Evolutionary conservation across 208 protist species (phyloP).

Genomic region (Leishmania martiniquensis): DNA sequence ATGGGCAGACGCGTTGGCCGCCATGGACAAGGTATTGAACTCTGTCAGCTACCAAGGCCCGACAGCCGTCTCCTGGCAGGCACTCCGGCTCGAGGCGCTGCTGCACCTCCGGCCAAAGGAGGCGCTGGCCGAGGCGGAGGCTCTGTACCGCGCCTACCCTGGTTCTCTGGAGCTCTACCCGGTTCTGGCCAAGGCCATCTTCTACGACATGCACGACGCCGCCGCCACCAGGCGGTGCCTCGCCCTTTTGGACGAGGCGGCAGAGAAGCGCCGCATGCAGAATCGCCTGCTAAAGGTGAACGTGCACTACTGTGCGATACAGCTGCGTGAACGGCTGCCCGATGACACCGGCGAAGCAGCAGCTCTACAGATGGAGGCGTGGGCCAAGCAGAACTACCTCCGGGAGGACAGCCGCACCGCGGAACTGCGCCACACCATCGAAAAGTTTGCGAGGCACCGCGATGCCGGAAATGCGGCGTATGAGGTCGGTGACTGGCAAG

Average conservation of each 20-base stretch:
- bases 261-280: constrained; percentile 31
- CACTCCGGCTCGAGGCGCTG: constrained; percentile 53
- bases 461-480: constrained; percentile 81
- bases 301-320: constrained; percentile 28
- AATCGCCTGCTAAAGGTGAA: constrained; percentile 36
- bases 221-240: constrained; percentile 44
- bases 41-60: constrained; percentile 32
- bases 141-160: constrained; percentile 37
- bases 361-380: constrained; percentile 33
- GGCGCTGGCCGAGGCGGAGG: constrained; percentile 43
- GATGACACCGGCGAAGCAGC: constrained; percentile 1
- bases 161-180: constrained; percentile 54
- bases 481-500: constrained; percentile 50
- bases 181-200: constrained; percentile 72
- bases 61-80: constrained; percentile 51
- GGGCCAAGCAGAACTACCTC: constrained; percentile 28
- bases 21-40: constrained; percentile 40
- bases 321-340: constrained; percentile 10
- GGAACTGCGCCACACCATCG: constrained; percentile 57
- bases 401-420: constrained; percentile 49
- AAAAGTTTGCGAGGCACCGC: constrained; percentile 60
- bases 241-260: constrained; percentile 42
- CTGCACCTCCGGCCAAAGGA: constrained; percentile 50
- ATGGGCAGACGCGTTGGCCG: constrained; percentile 44
- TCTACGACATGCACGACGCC: constrained; percentile 76